Evolutionary conservation across 352 stramenopile species (phyloP), one percentile per base, ranked within the genome.

Genomic region (Blastocystis sp.): DNA sequence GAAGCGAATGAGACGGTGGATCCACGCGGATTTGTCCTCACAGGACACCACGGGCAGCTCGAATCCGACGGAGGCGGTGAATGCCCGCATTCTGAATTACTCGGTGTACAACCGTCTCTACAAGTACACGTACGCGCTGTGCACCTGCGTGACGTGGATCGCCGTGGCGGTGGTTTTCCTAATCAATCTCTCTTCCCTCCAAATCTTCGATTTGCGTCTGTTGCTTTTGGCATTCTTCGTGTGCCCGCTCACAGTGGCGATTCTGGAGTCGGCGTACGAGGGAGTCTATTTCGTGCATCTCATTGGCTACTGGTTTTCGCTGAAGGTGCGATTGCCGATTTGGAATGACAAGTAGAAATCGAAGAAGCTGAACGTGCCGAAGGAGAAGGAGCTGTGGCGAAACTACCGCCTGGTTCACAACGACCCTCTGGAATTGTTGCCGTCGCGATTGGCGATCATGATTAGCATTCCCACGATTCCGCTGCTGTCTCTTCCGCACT

Each of bases 151-250:
- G 10, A 84, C 60, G n/a, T 84, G 74, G 74, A 52, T 84, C 3
- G 38, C 34, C 11, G 52, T 48, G 45, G 21, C 45, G n/a, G 24
- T 68, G n/a, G 21, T 69, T 2, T 60, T 84, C 19, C 19, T 68
- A 7, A 0, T 66, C 3, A 62, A 84, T 38, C n/a, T 84, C 3
- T 14, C 52, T n/a, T 57, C 74, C 1, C 69, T 84, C 14, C n/a
- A 43, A 1, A 57, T 84, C 48, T 28, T 28, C 10, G 74, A 84
- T 52, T 68, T 84, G 34, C 74, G 74, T 21, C 45, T 68, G 24
- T 59, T 84, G 42, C 42, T 84, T 10, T 38, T 68, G 14, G 69
- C 74, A n/a, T 84, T 84, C 34, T 69, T 84, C 24, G 24, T 84
- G 9, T 84, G 74, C 66, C 74, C 74, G 7, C 60, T 84, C 45